Base-by-base conservation (phyloP, 2,329 filamentous ascomycete species). In the Beauveria caledonica region DNA sequence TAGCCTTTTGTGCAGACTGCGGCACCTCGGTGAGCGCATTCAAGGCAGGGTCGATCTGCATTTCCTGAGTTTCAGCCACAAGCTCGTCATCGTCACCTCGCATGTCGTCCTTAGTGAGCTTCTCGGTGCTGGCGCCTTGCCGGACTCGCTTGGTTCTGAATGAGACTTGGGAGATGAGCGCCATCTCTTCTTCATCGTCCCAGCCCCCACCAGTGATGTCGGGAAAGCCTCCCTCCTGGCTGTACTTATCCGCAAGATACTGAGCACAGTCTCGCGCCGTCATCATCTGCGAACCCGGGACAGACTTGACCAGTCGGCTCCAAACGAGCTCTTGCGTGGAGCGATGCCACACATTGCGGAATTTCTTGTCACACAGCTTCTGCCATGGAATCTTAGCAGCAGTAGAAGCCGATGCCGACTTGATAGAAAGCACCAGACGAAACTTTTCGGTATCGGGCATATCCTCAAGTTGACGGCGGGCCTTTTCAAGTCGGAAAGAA, bases 361-460 rank as follows among this genome's bases (percentile, higher is more conserved):
- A 77, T 6, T 68, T 63, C 44, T 74, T 72, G 58, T 78, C 71
- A 6, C 75, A 73, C 27, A 84, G 67, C 25, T 68, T 71, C 40
- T 68, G 64, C 82, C 82, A 85, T 0, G 76, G 76, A 45, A 85
- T 81, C 51, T 77, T 78, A 9, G 67, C 64, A 13, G 25, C 17
- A 1, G 63, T 69, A 9, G 68, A 65, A 1, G 72, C 77, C 2
- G 71, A 71, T 3, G 72, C 74, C 15, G 74, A 72, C 8, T 75
- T 70, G 40, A 84, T 76, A 2, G 76, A 73, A 40, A 72, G 66
- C 0, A 80, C 68, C 25, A 84, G 66, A 15, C 70, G 68, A 59
- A 76, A 72, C 60, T 78, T 80, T 60, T 82, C 78, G 19, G 71
- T 66, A 60, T 76, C 66, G 13, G 72, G 68, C 73, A 83, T 78